A percentile compares a stretch with the other conserved stretches of the same genome.
phyloP scores from a whole-genome alignment of 1,284 basidiomycete genomes.

The Grifola frondosa region DNA sequence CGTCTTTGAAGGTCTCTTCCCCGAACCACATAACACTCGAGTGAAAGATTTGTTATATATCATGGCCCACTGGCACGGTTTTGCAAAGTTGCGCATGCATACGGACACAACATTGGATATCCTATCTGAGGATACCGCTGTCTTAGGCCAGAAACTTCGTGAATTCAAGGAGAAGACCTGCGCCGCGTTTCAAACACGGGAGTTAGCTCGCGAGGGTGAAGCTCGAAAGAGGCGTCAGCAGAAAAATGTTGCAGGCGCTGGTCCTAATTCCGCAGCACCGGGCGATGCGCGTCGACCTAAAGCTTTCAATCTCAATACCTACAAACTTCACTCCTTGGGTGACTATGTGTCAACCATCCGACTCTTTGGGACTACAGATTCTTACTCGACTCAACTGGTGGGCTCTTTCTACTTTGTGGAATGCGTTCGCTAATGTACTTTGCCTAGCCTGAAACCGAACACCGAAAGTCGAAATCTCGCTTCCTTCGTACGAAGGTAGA shows the following conservation, averaged over 20 bases:
- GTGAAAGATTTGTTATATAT: slow-evolving; percentile 25
- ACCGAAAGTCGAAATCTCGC: not conserved
- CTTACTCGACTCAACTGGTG: slow-evolving; percentile 18
- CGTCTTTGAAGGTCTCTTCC: slow-evolving; percentile 30
- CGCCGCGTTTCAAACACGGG: slow-evolving; percentile 14
- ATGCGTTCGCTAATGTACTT: too few relatives aligned
- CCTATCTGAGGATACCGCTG: slow-evolving; percentile 16
- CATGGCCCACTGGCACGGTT: slow-evolving; percentile 27
- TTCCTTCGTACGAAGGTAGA: slow-evolving; percentile 1
- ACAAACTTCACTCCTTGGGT: slow-evolving; percentile 26
- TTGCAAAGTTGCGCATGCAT: slow-evolving; percentile 33
- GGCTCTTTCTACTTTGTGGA: too few relatives aligned
- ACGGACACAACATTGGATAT: slow-evolving; percentile 22
- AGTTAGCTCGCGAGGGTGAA: slow-evolving; percentile 17
- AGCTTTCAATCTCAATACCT: slow-evolving; percentile 20
- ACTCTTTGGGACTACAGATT: slow-evolving; percentile 22
- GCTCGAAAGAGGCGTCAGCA: slow-evolving; percentile 7
- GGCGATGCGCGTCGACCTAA: too few relatives aligned
- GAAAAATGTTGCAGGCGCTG: too few relatives aligned
- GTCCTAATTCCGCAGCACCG: too few relatives aligned
- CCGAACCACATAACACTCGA: slow-evolving; percentile 15
- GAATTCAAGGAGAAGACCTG: slow-evolving; percentile 19
- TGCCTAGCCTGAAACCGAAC: slow-evolving; percentile 1
- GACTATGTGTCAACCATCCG: slow-evolving; percentile 20
- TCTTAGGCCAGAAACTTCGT: slow-evolving; percentile 16